Percentiles rank a stretch among this genome's conserved stretches.
Conservation (phyloP, 495 filamentous ascomycete genomes). For the Podospora comata region DNA sequence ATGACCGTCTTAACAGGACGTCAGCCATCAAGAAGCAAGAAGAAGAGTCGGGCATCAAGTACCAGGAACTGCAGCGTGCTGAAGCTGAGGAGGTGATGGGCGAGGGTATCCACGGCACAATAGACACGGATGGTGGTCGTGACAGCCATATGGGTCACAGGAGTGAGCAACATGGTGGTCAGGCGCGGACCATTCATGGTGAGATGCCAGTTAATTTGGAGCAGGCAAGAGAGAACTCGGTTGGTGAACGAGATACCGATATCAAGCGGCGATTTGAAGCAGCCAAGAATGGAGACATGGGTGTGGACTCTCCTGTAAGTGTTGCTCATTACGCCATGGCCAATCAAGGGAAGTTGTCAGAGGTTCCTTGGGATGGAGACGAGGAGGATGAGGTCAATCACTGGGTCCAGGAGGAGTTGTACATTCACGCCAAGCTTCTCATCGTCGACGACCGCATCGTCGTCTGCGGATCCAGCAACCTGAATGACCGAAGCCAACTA, state of each 20-base stretch:
- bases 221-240: slow-evolving; percentile 57
- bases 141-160: slow-evolving; percentile 42
- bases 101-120: slow-evolving; percentile 61
- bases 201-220: slow-evolving; percentile 42
- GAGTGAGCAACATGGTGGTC: slow-evolving; percentile 40
- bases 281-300: slow-evolving; percentile 42
- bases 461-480: slow-evolving; percentile 84
- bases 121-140: slow-evolving; percentile 42
- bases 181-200: slow-evolving; percentile 36
- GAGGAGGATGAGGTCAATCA: slow-evolving; percentile 71
- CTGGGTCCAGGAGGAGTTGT: slow-evolving; percentile 92
- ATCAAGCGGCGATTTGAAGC: slow-evolving; percentile 65
- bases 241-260: slow-evolving; percentile 43
- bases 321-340: slow-evolving; percentile 84
- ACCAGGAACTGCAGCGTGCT: slow-evolving; percentile 79
- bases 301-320: slow-evolving; percentile 55
- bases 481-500: slow-evolving; percentile 91
- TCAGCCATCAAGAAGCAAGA: slow-evolving; percentile 65
- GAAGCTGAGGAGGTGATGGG: slow-evolving; percentile 84
- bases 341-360: slow-evolving; percentile 57
- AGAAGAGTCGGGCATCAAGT: slow-evolving; percentile 73
- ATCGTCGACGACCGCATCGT: slow-evolving; percentile 80
- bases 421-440: slow-evolving; percentile 84
- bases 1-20: slow-evolving; percentile 85
- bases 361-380: slow-evolving; percentile 69